These are phyloP conservation scores for Citrus australasica DNA, from an alignment of 345 rosid genomes.

Conservation along the genomic window DNA sequence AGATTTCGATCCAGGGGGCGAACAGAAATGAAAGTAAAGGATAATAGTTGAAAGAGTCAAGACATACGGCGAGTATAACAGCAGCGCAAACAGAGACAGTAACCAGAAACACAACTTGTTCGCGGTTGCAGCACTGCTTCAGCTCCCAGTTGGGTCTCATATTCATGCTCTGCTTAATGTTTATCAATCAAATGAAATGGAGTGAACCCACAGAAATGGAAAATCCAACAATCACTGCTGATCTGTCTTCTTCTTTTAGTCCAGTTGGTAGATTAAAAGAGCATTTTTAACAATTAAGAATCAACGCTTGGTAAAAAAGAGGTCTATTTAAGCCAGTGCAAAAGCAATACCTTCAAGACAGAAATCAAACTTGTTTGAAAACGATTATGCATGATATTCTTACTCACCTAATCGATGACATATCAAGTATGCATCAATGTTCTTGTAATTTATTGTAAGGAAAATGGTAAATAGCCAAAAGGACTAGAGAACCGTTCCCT, in stretches of 20 bases:
- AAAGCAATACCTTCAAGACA: no score
- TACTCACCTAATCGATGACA: no score
- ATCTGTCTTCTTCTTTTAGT: background rate
- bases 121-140: constrained; percentile 50
- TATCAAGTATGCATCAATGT: no score
- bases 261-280: background rate
- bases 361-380: no score
- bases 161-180: constrained; percentile 13
- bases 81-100: constrained; percentile 53
- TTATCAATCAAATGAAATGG: background rate
- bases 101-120: constrained; percentile 53
- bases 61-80: constrained; percentile 49
- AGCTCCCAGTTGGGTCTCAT: constrained; percentile 57
- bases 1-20: background rate
- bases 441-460: no score
- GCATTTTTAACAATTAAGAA: no score
- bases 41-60: background rate
- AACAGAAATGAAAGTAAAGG: background rate
- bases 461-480: no score
- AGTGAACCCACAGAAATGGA: background rate
- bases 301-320: no score
- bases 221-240: background rate
- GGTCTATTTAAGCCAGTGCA: no score
- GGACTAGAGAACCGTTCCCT: background rate
- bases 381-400: no score